Percentiles rank a stretch among this genome's conserved stretches.
Conservation (phyloP, 495 filamentous ascomycete genomes). For the Neurospora sp. region DNA sequence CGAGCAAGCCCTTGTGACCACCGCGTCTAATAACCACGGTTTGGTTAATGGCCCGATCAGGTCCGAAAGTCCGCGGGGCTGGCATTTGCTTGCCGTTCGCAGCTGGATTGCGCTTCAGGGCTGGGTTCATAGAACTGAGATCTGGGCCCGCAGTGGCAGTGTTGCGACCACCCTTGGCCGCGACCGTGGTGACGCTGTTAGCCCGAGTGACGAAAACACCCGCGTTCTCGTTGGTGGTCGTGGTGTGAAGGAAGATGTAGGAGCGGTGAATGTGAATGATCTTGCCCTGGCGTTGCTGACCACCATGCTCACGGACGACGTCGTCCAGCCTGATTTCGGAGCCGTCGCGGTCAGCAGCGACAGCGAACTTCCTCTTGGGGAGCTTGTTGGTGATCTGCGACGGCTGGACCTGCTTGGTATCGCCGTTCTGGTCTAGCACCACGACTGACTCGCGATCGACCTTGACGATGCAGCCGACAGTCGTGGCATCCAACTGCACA, state of each 20-base stretch:
- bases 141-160: slow-evolving; percentile 58
- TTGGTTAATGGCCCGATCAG: slow-evolving; percentile 81
- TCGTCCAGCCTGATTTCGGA: slow-evolving; percentile 89
- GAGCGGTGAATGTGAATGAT: slow-evolving; percentile 89
- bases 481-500: slow-evolving; percentile 85
- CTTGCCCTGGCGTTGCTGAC: slow-evolving; percentile 73
- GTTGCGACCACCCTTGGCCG: slow-evolving; percentile 76
- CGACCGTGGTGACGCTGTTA: slow-evolving; percentile 74
- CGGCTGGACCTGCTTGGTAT: slow-evolving; percentile 69
- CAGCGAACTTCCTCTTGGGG: slow-evolving; percentile 63
- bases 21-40: slow-evolving; percentile 79
- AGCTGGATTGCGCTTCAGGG: slow-evolving; percentile 52
- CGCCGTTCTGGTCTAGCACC: slow-evolving; percentile 83
- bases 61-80: slow-evolving; percentile 67
- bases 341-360: slow-evolving; percentile 87
- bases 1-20: slow-evolving; percentile 82
- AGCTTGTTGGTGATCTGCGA: slow-evolving; percentile 87
- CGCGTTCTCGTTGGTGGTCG: slow-evolving; percentile 74
- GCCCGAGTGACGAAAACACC: slow-evolving; percentile 86
- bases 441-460: slow-evolving; percentile 87
- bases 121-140: slow-evolving; percentile 86
- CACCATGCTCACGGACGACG: slow-evolving; percentile 79
- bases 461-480: slow-evolving; percentile 87
- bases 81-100: slow-evolving; percentile 49
- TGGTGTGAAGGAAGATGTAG: slow-evolving; percentile 77